phyloP scores from a whole-genome alignment of 371 early-diverging fungal genomes.

The Mucor velutinosus region DNA sequence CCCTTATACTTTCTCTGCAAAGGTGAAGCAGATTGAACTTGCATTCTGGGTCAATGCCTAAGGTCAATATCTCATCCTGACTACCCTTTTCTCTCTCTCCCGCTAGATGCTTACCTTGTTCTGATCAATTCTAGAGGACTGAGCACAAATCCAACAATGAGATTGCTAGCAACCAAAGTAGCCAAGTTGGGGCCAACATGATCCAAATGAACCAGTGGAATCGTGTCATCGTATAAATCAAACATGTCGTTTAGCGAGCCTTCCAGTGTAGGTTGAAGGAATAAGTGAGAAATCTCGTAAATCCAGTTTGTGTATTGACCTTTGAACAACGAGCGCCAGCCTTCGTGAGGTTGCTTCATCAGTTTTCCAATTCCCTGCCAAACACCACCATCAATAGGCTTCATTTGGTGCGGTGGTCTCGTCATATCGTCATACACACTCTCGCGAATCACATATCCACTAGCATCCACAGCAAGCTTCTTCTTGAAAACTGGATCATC shows the following conservation, averaged over 20 bases:
- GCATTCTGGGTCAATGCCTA: constrained; percentile 36
- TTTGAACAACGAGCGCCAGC: constrained; percentile 65
- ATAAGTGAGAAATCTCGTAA: constrained; percentile 70
- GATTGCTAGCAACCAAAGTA: constrained; percentile 71
- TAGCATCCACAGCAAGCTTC: constrained; percentile 46
- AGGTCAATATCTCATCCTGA: background rate
- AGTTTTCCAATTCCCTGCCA: constrained; percentile 58
- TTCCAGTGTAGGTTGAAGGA: constrained; percentile 81
- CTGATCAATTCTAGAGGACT: constrained; percentile 83
- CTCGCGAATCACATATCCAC: constrained; percentile 65
- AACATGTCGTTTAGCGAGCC: constrained; percentile 75
- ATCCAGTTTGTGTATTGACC: constrained; percentile 79
- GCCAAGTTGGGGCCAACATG: constrained; percentile 67
- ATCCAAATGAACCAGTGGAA: constrained; percentile 73
- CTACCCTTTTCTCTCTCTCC: background rate
- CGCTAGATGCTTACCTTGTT: constrained; percentile 54
- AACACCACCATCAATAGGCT: constrained; percentile 63
- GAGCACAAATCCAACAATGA: constrained; percentile 70
- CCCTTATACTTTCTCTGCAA: constrained; percentile 79
- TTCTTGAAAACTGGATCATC: constrained; percentile 46
- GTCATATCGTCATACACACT: constrained; percentile 63
- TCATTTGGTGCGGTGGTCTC: constrained; percentile 64
- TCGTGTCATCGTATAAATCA: constrained; percentile 78
- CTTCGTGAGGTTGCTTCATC: constrained; percentile 67
- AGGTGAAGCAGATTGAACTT: constrained; percentile 76